Percentiles rank a stretch among this genome's conserved stretches.
phyloP scores from a whole-genome alignment of 495 filamentous ascomycete genomes.

The Penicillium angulare region DNA sequence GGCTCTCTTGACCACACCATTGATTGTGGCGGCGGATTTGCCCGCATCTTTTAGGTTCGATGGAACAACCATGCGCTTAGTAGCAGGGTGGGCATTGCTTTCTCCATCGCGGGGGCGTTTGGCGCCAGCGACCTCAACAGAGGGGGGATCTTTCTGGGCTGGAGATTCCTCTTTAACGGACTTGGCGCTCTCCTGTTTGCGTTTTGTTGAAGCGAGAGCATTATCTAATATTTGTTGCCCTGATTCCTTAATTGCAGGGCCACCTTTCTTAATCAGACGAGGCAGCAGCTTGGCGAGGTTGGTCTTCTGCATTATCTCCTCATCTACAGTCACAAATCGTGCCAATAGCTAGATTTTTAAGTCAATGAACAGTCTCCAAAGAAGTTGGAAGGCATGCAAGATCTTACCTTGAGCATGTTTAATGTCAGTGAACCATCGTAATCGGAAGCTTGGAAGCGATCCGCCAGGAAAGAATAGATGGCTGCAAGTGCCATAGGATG shows the following conservation, averaged over 20 bases:
- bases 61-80: slow-evolving; percentile 39
- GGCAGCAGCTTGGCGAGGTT: slow-evolving; percentile 65
- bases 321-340: slow-evolving; percentile 61
- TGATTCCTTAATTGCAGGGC: slow-evolving; percentile 56
- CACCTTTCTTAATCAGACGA: slow-evolving; percentile 65
- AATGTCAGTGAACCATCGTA: slow-evolving; percentile 60
- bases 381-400: neutral
- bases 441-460: slow-evolving; percentile 65
- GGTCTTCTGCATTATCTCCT: slow-evolving; percentile 59
- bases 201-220: slow-evolving; percentile 52
- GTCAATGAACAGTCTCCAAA: neutral
- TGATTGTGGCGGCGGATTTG: slow-evolving; percentile 24
- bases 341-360: slow-evolving; percentile 53
- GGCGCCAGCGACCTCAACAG: slow-evolving; percentile 35
- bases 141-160: slow-evolving; percentile 21
- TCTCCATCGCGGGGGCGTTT: slow-evolving; percentile 51
- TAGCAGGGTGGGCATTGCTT: slow-evolving; percentile 32
- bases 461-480: slow-evolving; percentile 62
- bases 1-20: slow-evolving; percentile 23
- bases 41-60: slow-evolving; percentile 25
- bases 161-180: slow-evolving; percentile 35
- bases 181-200: slow-evolving; percentile 43
- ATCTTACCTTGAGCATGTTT: slow-evolving; percentile 58
- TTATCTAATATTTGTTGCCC: slow-evolving; percentile 58
- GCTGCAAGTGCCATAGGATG: slow-evolving; percentile 53